These are phyloP conservation scores for Syncephalastrum sp. DNA, from an alignment of 371 early-diverging fungal species.

Conservation along the genomic window DNA sequence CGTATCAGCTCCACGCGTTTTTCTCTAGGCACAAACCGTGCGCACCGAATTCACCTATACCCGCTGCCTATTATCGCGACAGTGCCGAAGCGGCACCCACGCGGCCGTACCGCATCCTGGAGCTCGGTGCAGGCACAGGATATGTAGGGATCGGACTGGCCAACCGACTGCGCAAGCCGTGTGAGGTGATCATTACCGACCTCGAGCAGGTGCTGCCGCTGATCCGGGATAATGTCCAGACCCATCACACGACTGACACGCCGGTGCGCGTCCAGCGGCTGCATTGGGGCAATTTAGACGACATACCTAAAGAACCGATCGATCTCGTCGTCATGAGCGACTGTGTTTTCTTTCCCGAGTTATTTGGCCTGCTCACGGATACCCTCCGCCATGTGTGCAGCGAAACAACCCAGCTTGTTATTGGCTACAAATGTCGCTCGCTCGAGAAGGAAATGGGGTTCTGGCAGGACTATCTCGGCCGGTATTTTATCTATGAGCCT, in stretches of 20 bases:
- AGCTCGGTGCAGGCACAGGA: constrained; percentile 59
- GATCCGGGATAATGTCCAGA: constrained; percentile 45
- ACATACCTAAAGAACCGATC: constrained; percentile 9
- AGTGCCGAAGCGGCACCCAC: constrained; percentile 2
- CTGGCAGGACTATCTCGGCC: constrained; percentile 63
- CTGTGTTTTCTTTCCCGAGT: constrained; percentile 59
- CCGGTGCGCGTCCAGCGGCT: constrained; percentile 39
- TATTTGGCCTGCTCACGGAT: constrained; percentile 45
- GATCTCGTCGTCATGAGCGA: constrained; percentile 58
- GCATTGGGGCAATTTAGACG: constrained; percentile 49
- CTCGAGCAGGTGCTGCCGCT: constrained; percentile 55
- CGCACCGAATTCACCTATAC: constrained; percentile 23
- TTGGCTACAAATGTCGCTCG: constrained; percentile 62
- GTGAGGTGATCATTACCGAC: constrained; percentile 53
- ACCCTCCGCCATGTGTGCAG: constrained; percentile 47
- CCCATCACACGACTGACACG: constrained; percentile 14
- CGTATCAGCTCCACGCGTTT: constrained; percentile 42
- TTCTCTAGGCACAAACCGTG: constrained; percentile 22
- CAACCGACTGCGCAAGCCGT: constrained; percentile 28
- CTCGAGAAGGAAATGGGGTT: constrained; percentile 59
- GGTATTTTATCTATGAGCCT: constrained; percentile 56
- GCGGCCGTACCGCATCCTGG: constrained; percentile 35
- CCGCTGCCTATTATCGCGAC: constrained; percentile 20
- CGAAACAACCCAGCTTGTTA: constrained; percentile 40
- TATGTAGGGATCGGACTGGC: constrained; percentile 60